phyloP scores from a whole-genome alignment of 768 basidiomycete species.

The Antrodiella citrinella region DNA sequence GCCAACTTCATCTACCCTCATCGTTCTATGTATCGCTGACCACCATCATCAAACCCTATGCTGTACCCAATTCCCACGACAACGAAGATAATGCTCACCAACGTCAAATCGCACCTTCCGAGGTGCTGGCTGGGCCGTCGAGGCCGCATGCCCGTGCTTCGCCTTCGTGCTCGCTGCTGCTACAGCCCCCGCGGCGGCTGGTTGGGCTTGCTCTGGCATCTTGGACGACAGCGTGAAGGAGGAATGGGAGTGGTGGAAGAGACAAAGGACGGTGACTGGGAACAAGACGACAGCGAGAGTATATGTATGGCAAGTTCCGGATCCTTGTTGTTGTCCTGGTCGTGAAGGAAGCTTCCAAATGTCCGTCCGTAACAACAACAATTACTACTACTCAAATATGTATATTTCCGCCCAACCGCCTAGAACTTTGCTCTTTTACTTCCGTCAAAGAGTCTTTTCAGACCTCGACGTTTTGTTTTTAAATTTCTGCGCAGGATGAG shows the following conservation, averaged over 20 bases:
- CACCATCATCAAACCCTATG: not conserved
- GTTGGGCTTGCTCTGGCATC: conserved; percentile 19
- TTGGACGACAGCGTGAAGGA: conserved; percentile 2
- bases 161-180: conserved; percentile 22
- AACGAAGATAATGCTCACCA: conserved; percentile 32
- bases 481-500: too few species aligned
- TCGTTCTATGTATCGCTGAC: not conserved
- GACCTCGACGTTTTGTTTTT: too few species aligned
- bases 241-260: conserved; percentile 4
- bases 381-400: too few species aligned
- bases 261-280: conserved; percentile 6
- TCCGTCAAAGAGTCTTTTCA: too few species aligned
- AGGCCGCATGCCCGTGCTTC: conserved; percentile 39
- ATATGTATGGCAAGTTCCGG: too few species aligned
- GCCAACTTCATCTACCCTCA: not conserved
- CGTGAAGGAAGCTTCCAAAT: too few species aligned
- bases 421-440: too few species aligned
- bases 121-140: conserved; percentile 47
- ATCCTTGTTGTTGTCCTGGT: too few species aligned
- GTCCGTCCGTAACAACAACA: too few species aligned
- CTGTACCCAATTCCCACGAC: not conserved
- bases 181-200: conserved; percentile 8
- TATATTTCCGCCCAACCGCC: too few species aligned
- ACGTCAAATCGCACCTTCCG: conserved; percentile 88
- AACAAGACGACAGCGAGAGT: conserved; percentile 3